A percentile compares a stretch with the other conserved stretches of the same genome.
Evolutionary conservation across 1,139 yeast species (phyloP).

Genomic region (Ashbya aceris): DNA sequence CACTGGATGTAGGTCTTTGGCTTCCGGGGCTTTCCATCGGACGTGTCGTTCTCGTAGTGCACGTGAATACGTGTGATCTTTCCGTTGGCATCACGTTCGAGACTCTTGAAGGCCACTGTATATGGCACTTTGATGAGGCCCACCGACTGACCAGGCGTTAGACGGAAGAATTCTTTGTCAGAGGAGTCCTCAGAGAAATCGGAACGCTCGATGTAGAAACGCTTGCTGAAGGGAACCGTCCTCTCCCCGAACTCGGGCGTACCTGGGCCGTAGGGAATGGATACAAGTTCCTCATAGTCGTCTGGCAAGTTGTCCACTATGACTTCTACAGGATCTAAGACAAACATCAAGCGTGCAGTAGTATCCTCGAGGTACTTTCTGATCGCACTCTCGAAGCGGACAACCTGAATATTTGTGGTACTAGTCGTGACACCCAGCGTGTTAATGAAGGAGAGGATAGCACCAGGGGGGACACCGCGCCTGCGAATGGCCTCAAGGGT

Average conservation of each 20-base stretch:
- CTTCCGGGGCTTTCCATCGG: conserved; percentile 43
- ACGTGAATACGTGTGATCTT: conserved; percentile 63
- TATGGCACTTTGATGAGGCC: conserved; percentile 92
- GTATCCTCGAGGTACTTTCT: conserved; percentile 81
- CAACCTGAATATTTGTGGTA: conserved; percentile 81
- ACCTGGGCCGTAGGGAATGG: conserved; percentile 88
- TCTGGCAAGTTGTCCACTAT: conserved; percentile 76
- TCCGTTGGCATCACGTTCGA: conserved; percentile 50
- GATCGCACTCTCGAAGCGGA: conserved; percentile 82
- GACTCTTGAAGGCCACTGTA: conserved; percentile 64
- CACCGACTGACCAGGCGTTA: conserved; percentile 84
- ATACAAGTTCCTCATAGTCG: conserved; percentile 57
- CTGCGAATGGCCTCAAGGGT: conserved; percentile 92
- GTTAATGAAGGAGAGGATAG: conserved; percentile 83
- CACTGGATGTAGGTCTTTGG: conserved; percentile 97
- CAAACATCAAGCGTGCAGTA: conserved; percentile 92
- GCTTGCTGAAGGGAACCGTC: conserved; percentile 65
- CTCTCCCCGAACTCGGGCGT: conserved; percentile 64
- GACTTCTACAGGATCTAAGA: conserved; percentile 78
- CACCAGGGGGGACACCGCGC: conserved; percentile 99
- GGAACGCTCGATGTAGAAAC: conserved; percentile 71
- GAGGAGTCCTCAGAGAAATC: conserved; percentile 71
- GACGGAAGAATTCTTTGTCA: conserved; percentile 63
- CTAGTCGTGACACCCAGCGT: conserved; percentile 95
- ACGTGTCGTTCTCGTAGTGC: conserved; percentile 57